Base-by-base conservation (phyloP, 257 asterid species). In the Ophiorrhiza pumila region DNA sequence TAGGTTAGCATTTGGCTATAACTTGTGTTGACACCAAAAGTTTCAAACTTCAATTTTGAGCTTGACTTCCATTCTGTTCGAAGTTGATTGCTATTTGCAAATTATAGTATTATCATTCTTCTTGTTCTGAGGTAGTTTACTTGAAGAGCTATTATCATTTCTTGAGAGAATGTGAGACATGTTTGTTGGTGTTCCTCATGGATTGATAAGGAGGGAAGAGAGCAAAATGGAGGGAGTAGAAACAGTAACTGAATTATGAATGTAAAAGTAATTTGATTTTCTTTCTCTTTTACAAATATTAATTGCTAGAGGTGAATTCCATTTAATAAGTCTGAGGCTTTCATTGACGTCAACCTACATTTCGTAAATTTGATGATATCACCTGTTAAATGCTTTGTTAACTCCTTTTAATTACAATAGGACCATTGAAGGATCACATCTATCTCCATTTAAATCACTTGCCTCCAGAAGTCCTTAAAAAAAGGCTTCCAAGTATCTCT, bases 401-500 rank as follows among this genome's bases (percentile, higher is more conserved):
- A n/a, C n/a, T n/a, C n/a, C n/a, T n/a, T n/a, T n/a, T n/a, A n/a
- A n/a, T n/a, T n/a, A n/a, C n/a, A n/a, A n/a, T n/a, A n/a, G n/a
- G n/a, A n/a, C n/a, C n/a, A n/a, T n/a, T 86, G 85, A 91, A 88
- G 84, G 99, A 94, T 78, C 97, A 94, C 83, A 94, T 94, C 81
- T 94, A 94, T 76, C 93, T 94, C 64, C 99, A 94, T 87, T 83
- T 94, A 81, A 90, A 94, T 87, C 99, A 94, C 85, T 85, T 94
- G 69, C 97, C 97, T 73, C 99, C 99, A 2, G 97, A 94, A 85
- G 99, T 94, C 61, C 96, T 94, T 12, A 85, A 90, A 87, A 98
- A 94, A 79, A 91, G 99, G 76, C 99, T 94, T 81, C 99, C 99
- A 2, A 98, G 97, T 78, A 94, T 94, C 71, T 91, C 99, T 62